phyloP scores from a whole-genome alignment of 164 flowering plant genomes.

The Pachysandra terminalis region DNA sequence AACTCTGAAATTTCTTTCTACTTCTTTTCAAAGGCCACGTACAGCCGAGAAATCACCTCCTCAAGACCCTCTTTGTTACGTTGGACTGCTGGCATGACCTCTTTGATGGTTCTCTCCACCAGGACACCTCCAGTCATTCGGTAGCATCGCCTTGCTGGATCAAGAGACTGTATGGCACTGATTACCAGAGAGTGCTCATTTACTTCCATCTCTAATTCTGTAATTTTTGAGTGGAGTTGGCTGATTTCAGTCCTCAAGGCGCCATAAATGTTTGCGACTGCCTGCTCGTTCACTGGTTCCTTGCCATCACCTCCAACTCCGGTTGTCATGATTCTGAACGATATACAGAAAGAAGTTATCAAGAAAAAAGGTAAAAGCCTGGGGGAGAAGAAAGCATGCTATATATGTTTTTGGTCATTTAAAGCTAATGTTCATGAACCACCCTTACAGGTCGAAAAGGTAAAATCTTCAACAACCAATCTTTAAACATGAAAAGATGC shows the following conservation, averaged over 20 bases:
- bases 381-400: too few relatives aligned
- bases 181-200: conserved; percentile 87
- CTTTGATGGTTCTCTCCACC: conserved; percentile 88
- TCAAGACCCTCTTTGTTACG: conserved; percentile 88
- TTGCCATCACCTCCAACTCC: conserved; percentile 35
- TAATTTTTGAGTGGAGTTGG: conserved; percentile 83
- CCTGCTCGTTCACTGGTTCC: conserved; percentile 81
- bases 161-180: conserved; percentile 75
- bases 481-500: too few relatives aligned
- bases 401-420: too few relatives aligned
- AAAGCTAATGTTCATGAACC: too few relatives aligned
- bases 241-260: conserved; percentile 74
- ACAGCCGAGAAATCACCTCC: conserved; percentile 73
- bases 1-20: conserved; percentile 71
- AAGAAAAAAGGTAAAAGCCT: neutral
- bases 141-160: conserved; percentile 81
- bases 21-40: conserved; percentile 76
- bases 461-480: too few relatives aligned
- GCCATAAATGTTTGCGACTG: conserved; percentile 65
- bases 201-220: conserved; percentile 93
- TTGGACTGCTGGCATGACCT: conserved; percentile 89
- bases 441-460: too few relatives aligned
- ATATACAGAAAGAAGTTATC: neutral
- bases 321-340: conserved; percentile 42
- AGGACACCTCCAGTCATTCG: conserved; percentile 96